These are phyloP conservation scores for Vitis labrusca DNA, from an alignment of 164 flowering plant species.

Conservation along the genomic window DNA sequence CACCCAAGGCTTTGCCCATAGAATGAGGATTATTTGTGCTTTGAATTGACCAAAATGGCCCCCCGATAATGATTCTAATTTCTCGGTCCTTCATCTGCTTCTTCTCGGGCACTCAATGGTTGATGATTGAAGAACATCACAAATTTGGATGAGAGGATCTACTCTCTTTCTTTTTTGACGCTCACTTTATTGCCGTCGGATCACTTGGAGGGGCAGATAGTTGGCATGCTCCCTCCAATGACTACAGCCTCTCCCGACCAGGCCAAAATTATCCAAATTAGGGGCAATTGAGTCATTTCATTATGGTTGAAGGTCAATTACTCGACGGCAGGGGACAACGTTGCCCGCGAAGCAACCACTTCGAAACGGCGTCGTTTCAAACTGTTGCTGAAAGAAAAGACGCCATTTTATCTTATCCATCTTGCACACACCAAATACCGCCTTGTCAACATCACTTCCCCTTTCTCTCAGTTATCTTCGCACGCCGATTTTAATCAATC, in stretches of 20 bases:
- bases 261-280: not conserved
- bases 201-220: too few relatives aligned
- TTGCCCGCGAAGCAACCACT: not conserved
- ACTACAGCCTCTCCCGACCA: too few relatives aligned
- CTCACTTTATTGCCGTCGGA: too few relatives aligned
- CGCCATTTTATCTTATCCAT: slow-evolving; percentile 1
- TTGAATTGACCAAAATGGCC: slow-evolving; percentile 6
- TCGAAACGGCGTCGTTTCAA: slow-evolving; percentile 8
- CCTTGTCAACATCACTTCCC: slow-evolving; percentile 6
- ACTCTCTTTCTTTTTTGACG: too few relatives aligned
- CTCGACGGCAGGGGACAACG: not conserved
- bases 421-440: not conserved
- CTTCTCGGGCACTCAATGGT: not conserved
- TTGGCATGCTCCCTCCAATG: too few relatives aligned
- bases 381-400: not conserved
- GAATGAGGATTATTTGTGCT: not conserved
- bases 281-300: not conserved
- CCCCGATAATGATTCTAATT: not conserved
- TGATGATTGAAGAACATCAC: not conserved
- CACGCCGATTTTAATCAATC: not conserved
- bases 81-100: not conserved
- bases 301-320: not conserved
- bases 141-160: too few relatives aligned
- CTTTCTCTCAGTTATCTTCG: not conserved
- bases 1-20: not conserved